Base-by-base conservation (phyloP, 1,284 basidiomycete genomes). In the Stygiomarasmius scandens region DNA sequence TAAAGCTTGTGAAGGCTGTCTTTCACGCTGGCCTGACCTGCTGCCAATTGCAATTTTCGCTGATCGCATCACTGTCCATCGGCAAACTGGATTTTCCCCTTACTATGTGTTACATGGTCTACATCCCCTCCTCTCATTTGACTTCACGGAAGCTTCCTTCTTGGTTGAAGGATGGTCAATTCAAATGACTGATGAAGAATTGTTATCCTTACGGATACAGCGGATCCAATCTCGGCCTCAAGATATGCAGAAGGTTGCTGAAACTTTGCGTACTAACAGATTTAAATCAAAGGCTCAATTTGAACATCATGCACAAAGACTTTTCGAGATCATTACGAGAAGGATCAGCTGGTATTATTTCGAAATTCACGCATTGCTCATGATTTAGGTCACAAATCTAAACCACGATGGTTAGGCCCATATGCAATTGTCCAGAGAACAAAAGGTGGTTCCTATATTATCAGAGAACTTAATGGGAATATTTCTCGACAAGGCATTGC, bases 401-500 rank as follows among this genome's bases (percentile, higher is more conserved):
- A 64, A 27, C 62, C 64, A 3, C 41, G 65, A 2, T 71, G 67
- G 57, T 38, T 67, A 1, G 69, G 71, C n/a, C 70, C 69, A 6
- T 64, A 62, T 54, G 43, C 55, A 34, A 63, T 71, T 8, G 53
- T 63, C 19, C 54, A 44, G 12, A 25, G 53, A 22, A 66, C 52
- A 4, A 36, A 20, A 6, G 36, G 47, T 32, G 67, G 67, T 12
- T 58, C 64, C 3, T 69, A 73, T 49, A 55, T 63, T 0, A 22
- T 71, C 20, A 36, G n/a, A n/a, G n/a, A n/a, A n/a, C n/a, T n/a
- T n/a, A n/a, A n/a, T n/a, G n/a, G n/a, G n/a, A n/a, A n/a, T 55
- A 19, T 71, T 75, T 59, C 51, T 75, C 8, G 64, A 74, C 54
- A 71, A 73, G 0, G 25, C 67, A 56, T 71, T n/a, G 69, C 70